Evolutionary conservation across 2,329 filamentous ascomycete genomes (phyloP).

Genomic region (Talaromyces sp.): DNA sequence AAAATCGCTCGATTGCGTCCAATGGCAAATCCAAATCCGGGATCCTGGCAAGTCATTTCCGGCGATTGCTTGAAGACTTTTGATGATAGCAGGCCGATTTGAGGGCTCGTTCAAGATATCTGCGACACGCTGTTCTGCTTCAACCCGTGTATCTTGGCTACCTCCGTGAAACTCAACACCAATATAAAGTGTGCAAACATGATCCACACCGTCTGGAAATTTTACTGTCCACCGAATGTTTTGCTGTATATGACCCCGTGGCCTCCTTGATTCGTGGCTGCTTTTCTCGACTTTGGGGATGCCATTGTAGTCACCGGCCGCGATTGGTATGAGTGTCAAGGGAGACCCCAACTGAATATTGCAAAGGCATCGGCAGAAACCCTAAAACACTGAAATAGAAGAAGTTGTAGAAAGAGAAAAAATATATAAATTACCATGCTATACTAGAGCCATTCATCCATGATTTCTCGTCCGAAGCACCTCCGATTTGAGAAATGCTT

Average conservation of each 20-base stretch:
- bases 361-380: background rate
- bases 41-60: conserved; percentile 4
- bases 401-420: too few relatives aligned
- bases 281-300: background rate
- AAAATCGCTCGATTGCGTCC: background rate
- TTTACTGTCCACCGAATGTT: background rate
- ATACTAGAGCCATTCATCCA: background rate
- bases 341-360: background rate
- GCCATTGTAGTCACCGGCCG: background rate
- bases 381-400: background rate
- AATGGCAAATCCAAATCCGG: background rate
- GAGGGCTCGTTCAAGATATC: background rate
- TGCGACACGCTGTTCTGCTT: background rate
- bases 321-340: background rate
- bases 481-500: background rate
- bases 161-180: background rate
- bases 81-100: background rate
- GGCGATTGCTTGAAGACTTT: background rate
- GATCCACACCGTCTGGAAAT: background rate
- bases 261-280: background rate
- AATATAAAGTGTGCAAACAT: background rate
- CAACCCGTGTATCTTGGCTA: background rate
- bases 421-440: too few relatives aligned
- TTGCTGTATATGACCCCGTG: background rate
- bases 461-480: background rate